Evolutionary conservation across 2,329 filamentous ascomycete species (phyloP).

Genomic region (Leptographium flavum): DNA sequence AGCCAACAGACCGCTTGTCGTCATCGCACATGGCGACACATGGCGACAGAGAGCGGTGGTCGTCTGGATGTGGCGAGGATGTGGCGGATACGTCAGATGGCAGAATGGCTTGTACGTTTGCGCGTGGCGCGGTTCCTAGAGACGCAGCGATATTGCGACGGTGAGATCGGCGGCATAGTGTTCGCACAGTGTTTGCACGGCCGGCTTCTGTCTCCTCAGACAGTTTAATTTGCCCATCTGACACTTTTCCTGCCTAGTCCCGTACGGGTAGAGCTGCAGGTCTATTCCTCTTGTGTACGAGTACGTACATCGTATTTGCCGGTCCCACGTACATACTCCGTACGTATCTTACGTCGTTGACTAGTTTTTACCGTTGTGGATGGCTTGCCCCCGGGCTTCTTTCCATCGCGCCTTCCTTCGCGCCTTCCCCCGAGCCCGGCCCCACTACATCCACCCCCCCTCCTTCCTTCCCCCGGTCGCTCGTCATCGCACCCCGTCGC

Average conservation of each 20-base stretch:
- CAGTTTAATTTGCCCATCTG: background rate
- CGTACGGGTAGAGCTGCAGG: no score
- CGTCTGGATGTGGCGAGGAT: background rate
- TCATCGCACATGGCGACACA: background rate
- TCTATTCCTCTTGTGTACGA: no score
- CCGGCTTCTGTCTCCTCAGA: background rate
- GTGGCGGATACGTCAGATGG: background rate
- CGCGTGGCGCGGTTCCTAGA: no score
- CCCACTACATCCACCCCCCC: conserved; percentile 2
- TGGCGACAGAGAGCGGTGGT: no score
- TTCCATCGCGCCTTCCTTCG: background rate
- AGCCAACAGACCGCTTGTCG: background rate
- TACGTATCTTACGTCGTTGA: background rate
- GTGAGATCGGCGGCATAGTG: background rate
- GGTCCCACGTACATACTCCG: background rate
- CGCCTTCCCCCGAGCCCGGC: background rate
- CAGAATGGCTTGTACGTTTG: no score
- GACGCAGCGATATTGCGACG: no score
- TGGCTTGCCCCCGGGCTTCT: conserved; percentile 1
- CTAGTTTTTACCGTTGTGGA: conserved; percentile 5
- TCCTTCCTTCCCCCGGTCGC: conserved; percentile 2
- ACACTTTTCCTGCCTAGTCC: no score
- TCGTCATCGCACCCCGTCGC: conserved; percentile 8
- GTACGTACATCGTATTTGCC: no score
- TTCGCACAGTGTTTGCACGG: background rate